These are phyloP conservation scores for Apiotrichum sp. DNA, from an alignment of 1,284 basidiomycete species.

Conservation along the genomic window DNA sequence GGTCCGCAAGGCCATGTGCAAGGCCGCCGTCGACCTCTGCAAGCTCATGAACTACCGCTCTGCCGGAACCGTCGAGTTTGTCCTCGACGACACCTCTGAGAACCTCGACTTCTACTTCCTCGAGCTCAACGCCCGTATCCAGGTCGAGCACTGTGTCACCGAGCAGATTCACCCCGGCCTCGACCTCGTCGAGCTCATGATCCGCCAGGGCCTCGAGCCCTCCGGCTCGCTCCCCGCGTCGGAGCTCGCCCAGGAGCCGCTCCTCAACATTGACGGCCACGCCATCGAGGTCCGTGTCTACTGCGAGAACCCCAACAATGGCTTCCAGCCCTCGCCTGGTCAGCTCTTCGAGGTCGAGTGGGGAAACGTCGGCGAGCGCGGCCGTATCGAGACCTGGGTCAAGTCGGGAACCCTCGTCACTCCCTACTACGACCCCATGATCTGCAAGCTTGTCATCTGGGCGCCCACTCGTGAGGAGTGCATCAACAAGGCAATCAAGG, in stretches of 20 bases:
- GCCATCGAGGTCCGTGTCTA: conserved; percentile 64
- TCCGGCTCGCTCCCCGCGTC: conserved; percentile 45
- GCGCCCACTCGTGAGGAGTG: conserved; percentile 21
- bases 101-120: conserved; percentile 59
- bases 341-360: conserved; percentile 57
- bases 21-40: conserved; percentile 54
- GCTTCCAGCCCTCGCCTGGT: conserved; percentile 60
- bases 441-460: conserved; percentile 36
- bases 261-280: conserved; percentile 30
- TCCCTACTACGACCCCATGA: conserved; percentile 57
- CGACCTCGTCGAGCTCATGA: conserved; percentile 63
- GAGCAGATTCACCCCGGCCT: conserved; percentile 56
- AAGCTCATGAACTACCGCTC: conserved; percentile 55
- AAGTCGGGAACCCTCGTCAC: conserved; percentile 51
- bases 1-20: conserved; percentile 52
- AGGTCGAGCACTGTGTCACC: conserved; percentile 67
- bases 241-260: conserved; percentile 24
- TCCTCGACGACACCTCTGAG: conserved; percentile 53
- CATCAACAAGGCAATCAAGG: conserved; percentile 22
- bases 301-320: conserved; percentile 58
- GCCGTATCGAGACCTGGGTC: conserved; percentile 41
- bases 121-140: conserved; percentile 68
- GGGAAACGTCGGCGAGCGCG: conserved; percentile 31
- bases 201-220: conserved; percentile 34
- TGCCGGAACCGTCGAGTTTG: conserved; percentile 63